Evolutionary conservation across 345 rosid genomes (phyloP), one percentile per base, ranked within the genome.

Genomic region (Ailanthus altissimus): DNA sequence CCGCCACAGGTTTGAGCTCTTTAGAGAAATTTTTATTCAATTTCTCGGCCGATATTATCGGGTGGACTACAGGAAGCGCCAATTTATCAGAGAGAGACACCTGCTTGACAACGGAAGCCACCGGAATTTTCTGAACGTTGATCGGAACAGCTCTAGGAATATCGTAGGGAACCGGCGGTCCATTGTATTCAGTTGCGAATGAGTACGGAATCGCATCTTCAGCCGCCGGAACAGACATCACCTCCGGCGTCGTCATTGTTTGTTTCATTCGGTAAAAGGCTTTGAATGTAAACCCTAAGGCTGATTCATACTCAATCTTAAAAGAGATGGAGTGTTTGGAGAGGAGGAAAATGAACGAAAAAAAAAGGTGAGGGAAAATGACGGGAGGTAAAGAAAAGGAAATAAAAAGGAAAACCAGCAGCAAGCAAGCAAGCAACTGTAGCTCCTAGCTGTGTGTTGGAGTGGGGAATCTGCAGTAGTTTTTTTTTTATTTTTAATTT

Each of bases 71-170:
- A 15, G 99, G 99, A 18, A 92, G 84, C 26, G 89, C 79, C 70
- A 92, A 81, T 60, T 88, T 78, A 14, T 86, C 88, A 18, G 89
- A 81, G 36, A 89, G 68, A 58, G 91, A 84, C 26, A 90, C 89
- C 78, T 90, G 90, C n/a, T 96, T 78, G 47, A 91, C 98, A 0
- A 91, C 97, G 20, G 97, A 83, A n/a, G 99, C 99, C n/a, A 96
- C 92, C 6, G 99, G 99, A 79, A 96, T 92, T 58, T 77, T 87
- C 62, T 80, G 87, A n/a, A 93, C 88, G 84, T 92, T 96, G 81
- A 96, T 88, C 1, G 99, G 99, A 76, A 89, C 85, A 5, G 98
- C 99, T 32, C 92, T 91, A 18, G 99, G 99, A 42, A 96, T 85
- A 74, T 91, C 90, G 86, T 86, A 88, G 28, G 86, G 56, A 70